Conservation (phyloP, 805 yeast species). For the Candida chauliodis region DNA sequence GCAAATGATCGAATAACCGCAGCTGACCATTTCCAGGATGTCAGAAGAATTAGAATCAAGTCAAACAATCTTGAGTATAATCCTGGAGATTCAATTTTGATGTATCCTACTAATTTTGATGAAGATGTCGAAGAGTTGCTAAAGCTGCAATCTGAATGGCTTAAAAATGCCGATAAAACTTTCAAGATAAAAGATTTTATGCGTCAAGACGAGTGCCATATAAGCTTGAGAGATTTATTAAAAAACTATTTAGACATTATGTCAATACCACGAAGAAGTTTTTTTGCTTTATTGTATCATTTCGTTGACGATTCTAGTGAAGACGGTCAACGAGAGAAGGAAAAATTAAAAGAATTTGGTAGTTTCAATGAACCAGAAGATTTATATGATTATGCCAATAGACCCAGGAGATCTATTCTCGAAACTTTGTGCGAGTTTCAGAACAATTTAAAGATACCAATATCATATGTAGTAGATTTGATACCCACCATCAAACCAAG, state of each 20-base stretch:
- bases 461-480: conserved; percentile 70
- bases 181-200: conserved; percentile 33
- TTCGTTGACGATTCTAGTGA: conserved; percentile 50
- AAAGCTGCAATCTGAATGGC: conserved; percentile 68
- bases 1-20: conserved; percentile 63
- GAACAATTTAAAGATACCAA: conserved; percentile 65
- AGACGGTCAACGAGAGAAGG: conserved; percentile 67
- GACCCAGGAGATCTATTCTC: conserved; percentile 84
- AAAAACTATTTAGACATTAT: conserved; percentile 79
- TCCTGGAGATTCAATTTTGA: conserved; percentile 80
- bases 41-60: conserved; percentile 55
- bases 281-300: conserved; percentile 70
- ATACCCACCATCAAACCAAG: conserved; percentile 81
- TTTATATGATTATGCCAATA: conserved; percentile 82
- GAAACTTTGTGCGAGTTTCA: conserved; percentile 84
- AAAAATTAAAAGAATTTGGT: conserved; percentile 72
- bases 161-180: conserved; percentile 61
- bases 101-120: conserved; percentile 72
- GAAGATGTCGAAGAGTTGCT: conserved; percentile 62
- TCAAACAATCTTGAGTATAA: conserved; percentile 34
- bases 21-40: conserved; percentile 83
- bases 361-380: conserved; percentile 73
- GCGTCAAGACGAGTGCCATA: conserved; percentile 56
- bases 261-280: conserved; percentile 80
- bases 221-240: conserved; percentile 69